These are phyloP conservation scores for Coemansia sp. DNA, from an alignment of 192 early-diverging fungal genomes.

Conservation along the genomic window DNA sequence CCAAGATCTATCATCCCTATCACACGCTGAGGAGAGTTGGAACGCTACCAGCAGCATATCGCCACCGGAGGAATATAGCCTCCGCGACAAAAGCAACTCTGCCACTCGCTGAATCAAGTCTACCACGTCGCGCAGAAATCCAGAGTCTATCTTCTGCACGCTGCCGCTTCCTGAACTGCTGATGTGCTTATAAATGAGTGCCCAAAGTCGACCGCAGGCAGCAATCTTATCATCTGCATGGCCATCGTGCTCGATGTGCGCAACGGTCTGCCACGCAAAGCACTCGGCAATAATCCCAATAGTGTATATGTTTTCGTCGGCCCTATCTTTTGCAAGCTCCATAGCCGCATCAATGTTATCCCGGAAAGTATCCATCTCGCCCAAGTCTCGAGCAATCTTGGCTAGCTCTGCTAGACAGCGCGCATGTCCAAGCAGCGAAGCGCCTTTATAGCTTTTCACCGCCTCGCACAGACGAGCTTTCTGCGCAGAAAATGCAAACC, in stretches of 20 bases:
- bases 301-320: slow-evolving; percentile 11
- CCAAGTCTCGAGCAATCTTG: slow-evolving; percentile 29
- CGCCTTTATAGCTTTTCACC: slow-evolving; percentile 3
- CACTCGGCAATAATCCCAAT: slow-evolving; percentile 23
- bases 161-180: background rate
- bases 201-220: slow-evolving; percentile 16
- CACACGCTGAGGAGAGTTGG: slow-evolving; percentile 9
- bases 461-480: slow-evolving; percentile 15
- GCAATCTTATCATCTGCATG: background rate
- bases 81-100: slow-evolving; percentile 38
- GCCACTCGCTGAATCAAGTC: slow-evolving; percentile 12
- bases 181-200: slow-evolving; percentile 8
- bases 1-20: slow-evolving; percentile 18
- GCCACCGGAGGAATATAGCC: slow-evolving; percentile 18
- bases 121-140: slow-evolving; percentile 22
- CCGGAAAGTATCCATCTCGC: background rate
- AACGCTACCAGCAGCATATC: slow-evolving; percentile 11
- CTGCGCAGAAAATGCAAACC: slow-evolving; percentile 2
- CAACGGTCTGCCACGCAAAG: slow-evolving; percentile 35
- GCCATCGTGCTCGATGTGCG: slow-evolving; percentile 14
- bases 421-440: slow-evolving; percentile 15
- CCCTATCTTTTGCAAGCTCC: slow-evolving; percentile 15
- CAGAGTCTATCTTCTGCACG: slow-evolving; percentile 6
- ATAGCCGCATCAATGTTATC: slow-evolving; percentile 21
- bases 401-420: slow-evolving; percentile 36